Percentiles rank a stretch among this genome's conserved stretches.
These are phyloP conservation scores for Colletotrichum zoysiae DNA, from an alignment of 2,329 filamentous ascomycete genomes.

Conservation along the genomic window DNA sequence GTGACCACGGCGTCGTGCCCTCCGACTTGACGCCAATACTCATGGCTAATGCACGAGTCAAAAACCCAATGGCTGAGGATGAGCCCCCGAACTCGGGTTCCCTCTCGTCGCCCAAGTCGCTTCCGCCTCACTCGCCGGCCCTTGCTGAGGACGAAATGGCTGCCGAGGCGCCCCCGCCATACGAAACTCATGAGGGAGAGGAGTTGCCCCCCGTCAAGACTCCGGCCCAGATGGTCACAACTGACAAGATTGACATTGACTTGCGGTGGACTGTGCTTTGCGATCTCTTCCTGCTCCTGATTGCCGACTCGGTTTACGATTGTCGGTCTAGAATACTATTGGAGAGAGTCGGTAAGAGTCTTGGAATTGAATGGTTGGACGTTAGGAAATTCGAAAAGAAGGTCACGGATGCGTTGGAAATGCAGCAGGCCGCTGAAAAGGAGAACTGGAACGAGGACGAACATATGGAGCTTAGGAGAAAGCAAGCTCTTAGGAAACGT, in stretches of 20 bases:
- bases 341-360: conserved; percentile 82
- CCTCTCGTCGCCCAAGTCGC: conserved; percentile 33
- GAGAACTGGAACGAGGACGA: conserved; percentile 99
- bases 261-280: conserved; percentile 97
- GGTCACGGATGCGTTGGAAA: conserved; percentile 95
- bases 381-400: conserved; percentile 98
- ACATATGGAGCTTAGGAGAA: conserved; percentile 88
- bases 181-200: conserved; percentile 73
- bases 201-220: conserved; percentile 84
- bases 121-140: conserved; percentile 44
- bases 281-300: conserved; percentile 94
- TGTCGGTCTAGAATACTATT: conserved; percentile 86
- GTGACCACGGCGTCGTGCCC: conserved; percentile 90
- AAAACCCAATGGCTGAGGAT: conserved; percentile 84
- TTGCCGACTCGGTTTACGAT: conserved; percentile 96
- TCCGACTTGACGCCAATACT: conserved; percentile 85
- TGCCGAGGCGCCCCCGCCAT: conserved; percentile 68
- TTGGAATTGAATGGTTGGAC: conserved; percentile 90
- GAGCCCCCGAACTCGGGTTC: conserved; percentile 20
- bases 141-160: conserved; percentile 57
- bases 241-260: conserved; percentile 92
- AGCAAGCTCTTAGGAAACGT: conserved; percentile 82
- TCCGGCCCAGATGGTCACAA: conserved; percentile 84
- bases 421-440: conserved; percentile 94
- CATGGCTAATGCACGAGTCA: conserved; percentile 92